Evolutionary conservation across 2,329 filamentous ascomycete species (phyloP).

Genomic region (Beauveria sp.): DNA sequence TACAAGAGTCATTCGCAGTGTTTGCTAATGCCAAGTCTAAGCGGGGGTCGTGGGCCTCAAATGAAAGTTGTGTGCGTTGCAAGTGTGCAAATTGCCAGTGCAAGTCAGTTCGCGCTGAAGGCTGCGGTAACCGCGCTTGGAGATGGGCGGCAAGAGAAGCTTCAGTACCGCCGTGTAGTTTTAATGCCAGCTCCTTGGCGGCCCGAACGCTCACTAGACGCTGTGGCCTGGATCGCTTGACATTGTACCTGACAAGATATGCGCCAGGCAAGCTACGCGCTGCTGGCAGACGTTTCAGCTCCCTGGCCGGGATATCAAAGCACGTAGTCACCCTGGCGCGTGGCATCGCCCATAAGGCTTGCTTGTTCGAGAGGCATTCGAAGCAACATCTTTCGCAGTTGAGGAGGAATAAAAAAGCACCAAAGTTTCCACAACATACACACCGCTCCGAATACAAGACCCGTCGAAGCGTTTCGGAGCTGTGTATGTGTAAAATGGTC

Average conservation of each 20-base stretch:
- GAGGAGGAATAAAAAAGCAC: constrained; percentile 24
- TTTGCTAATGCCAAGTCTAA: not conserved
- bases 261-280: constrained; percentile 19
- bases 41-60: not conserved
- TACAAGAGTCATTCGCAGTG: not conserved
- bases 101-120: too few species aligned
- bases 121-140: not conserved
- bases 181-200: constrained; percentile 20
- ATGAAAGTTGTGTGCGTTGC: not conserved
- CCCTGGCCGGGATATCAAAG: constrained; percentile 17
- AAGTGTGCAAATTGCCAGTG: not conserved
- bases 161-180: constrained; percentile 19
- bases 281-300: constrained; percentile 15
- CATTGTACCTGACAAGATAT: constrained; percentile 15
- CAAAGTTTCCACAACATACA: constrained; percentile 22
- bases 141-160: not conserved
- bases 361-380: constrained; percentile 20
- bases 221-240: constrained; percentile 13
- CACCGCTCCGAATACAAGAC: constrained; percentile 20
- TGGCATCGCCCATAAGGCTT: constrained; percentile 20
- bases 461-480: constrained; percentile 16
- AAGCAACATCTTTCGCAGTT: constrained; percentile 25
- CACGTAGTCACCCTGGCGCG: constrained; percentile 16
- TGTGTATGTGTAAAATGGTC: constrained; percentile 17
- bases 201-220: constrained; percentile 23